Percentiles rank a stretch among this genome's conserved stretches.
phyloP scores from a whole-genome alignment of 495 filamentous ascomycete species.

The Tuber umbilicatum region DNA sequence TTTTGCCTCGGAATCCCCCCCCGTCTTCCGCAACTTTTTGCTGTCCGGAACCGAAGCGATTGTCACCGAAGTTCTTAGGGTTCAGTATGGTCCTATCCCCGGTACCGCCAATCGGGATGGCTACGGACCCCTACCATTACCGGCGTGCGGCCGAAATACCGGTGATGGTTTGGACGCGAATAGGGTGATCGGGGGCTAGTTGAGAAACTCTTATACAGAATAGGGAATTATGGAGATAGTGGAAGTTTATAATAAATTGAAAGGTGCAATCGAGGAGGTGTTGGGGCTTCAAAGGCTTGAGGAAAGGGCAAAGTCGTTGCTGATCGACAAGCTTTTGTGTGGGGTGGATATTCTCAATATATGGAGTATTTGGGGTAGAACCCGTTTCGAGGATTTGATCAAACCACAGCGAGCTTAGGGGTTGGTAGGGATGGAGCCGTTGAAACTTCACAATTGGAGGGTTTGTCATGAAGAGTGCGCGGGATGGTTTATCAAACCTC shows the following conservation, averaged over 20 bases:
- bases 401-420: background rate
- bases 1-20: conserved; percentile 27
- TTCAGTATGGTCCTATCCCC: conserved; percentile 28
- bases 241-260: conserved; percentile 23
- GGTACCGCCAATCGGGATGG: background rate
- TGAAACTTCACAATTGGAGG: background rate
- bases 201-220: conserved; percentile 23
- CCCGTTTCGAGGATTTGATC: background rate
- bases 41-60: conserved; percentile 14
- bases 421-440: background rate
- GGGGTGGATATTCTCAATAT: conserved; percentile 13
- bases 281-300: conserved; percentile 11
- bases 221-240: conserved; percentile 29
- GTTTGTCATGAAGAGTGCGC: background rate
- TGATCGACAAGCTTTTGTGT: conserved; percentile 18
- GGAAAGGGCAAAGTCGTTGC: conserved; percentile 1
- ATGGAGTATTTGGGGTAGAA: background rate
- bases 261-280: conserved; percentile 6
- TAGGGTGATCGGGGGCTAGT: conserved; percentile 16
- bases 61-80: conserved; percentile 19
- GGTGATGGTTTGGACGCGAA: background rate
- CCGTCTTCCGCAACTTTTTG: conserved; percentile 26
- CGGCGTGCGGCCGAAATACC: background rate
- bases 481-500: background rate
- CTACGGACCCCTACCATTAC: background rate